Conservation (phyloP, 2,329 filamentous ascomycete genomes). For the Neonectria hederae region DNA sequence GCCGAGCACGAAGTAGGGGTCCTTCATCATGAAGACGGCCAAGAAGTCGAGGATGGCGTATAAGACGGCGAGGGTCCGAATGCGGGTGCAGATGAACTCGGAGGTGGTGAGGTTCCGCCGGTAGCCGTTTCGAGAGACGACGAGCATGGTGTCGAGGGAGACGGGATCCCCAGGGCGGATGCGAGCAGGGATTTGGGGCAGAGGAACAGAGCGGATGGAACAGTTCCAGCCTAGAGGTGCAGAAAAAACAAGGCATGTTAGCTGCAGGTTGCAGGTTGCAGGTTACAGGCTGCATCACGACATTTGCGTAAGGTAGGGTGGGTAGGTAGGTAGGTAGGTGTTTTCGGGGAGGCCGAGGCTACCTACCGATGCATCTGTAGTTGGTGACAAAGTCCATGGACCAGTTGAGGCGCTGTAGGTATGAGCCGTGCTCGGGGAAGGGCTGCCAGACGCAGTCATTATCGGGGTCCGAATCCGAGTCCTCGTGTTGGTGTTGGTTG, state of each 20-base stretch:
- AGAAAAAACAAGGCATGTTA: background rate
- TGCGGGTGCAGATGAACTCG: conserved; percentile 56
- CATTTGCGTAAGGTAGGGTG: too few species aligned
- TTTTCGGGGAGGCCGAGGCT: conserved; percentile 26
- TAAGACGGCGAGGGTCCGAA: conserved; percentile 59
- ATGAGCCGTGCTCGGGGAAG: conserved; percentile 61
- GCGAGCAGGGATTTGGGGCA: conserved; percentile 51
- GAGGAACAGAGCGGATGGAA: conserved; percentile 61
- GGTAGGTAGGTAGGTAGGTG: too few species aligned
- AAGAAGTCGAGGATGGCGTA: conserved; percentile 77
- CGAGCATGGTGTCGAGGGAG: conserved; percentile 53
- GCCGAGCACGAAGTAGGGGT: conserved; percentile 78
- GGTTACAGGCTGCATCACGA: background rate
- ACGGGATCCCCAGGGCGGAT: conserved; percentile 49
- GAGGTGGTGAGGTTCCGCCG: conserved; percentile 52
- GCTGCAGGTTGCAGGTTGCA: conserved; percentile 1
- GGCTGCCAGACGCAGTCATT: conserved; percentile 68
- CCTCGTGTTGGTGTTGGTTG: background rate
- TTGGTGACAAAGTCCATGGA: conserved; percentile 62
- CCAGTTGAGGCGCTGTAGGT: conserved; percentile 64
- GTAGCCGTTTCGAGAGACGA: conserved; percentile 57
- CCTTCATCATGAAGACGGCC: conserved; percentile 74
- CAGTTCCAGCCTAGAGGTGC: conserved; percentile 63
- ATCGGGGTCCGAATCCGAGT: conserved; percentile 22
- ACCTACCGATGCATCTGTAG: conserved; percentile 63